Base-by-base conservation (phyloP, 768 basidiomycete species). In the Hygrophorus russula region DNA sequence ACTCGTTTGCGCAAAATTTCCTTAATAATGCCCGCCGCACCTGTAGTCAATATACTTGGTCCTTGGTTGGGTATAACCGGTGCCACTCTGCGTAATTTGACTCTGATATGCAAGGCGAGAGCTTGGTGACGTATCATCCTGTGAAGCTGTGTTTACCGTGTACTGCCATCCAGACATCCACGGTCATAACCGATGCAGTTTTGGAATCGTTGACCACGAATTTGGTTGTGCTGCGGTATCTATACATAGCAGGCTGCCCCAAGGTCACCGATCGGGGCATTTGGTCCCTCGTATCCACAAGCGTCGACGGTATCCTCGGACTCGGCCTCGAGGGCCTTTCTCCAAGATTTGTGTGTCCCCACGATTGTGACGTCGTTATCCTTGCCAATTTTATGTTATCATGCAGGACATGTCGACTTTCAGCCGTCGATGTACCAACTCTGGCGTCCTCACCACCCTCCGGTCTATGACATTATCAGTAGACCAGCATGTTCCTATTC, bases 1-100 rank as follows among this genome's bases (percentile, higher is more conserved):
- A 60, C 54, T n/a, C 61, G 56, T 14, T 60, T 88, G 30, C 61
- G 60, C 8, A 73, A 69, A 51, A 64, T 90, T 41, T 71, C 74
- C 1, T 56, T 90, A 44, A 85, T 89, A 40, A 85, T 87, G 86
- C 85, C 86, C 11, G 80, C 74, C 45, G 51, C 53, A 1, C 55
- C 59, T 2, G 76, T 87, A 6, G 63, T 79, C 15, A 57, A 62
- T 29, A 58, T 69, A 5, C 54, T 88, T 15, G 60, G 59, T 1
- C 37, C 55, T 2, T 86, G 84, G 84, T 56, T 76, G 11, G 53
- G 52, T 8, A 44, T 56, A 7, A 74, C 67, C 2, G 66, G 68
- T 0, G 35, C 52, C 19, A 70, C 67, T 2, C 63, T 90, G 39
- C 66, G 64, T 24, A 74, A 64, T 47, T 60, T 90, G 37, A 78